Evolutionary conservation across 805 yeast genomes (phyloP), one percentile per base, ranked within the genome.

Genomic region (Starmera dryadoides): DNA sequence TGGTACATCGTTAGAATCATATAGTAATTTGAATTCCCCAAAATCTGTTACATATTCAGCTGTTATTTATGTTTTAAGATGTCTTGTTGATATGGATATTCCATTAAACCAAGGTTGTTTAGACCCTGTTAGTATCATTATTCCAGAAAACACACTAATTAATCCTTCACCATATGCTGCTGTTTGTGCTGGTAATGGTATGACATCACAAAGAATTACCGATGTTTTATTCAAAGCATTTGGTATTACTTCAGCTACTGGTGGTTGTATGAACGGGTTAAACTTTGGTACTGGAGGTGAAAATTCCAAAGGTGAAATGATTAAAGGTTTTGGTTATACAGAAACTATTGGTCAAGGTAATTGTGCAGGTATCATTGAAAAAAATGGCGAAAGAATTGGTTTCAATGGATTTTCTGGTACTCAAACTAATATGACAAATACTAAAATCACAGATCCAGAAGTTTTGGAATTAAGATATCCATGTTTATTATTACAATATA

Each of bases 351-450:
- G 77, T 44, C 76, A 74, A 33, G 80, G 80, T 20, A 63, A 69
- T 30, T 76, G 79, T 42, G 79, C 78, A 16, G 73, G 73, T 6
- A 66, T 47, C 46, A 60, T 44, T 51, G 73, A 71, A 49, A 63
- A 52, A 86, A 64, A 81, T 49, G 96, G 96, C 21, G 85, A 84
- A 88, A 80, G 73, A 25, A 65, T 66, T n/a, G 83, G 84, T 0
- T 51, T 48, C 37, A 52, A 69, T 22, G 75, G 75, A 12, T 72
- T 73, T 19, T 66, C 73, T 12, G 80, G 68, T 19, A 73, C 73
- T 4, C 79, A 75, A 51, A 71, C 73, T 35, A 77, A 73, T 46
- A 71, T 75, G 42, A 73, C 78, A 32, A 73, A 73, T 49, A 68
- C 77, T 41, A 59, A 71, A 56, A 74, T 73, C 46, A 74, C 80